Percentiles rank a stretch among this genome's conserved stretches.
These are phyloP conservation scores for Emericellopsis terricola DNA, from an alignment of 495 filamentous ascomycete genomes.

Conservation along the genomic window DNA sequence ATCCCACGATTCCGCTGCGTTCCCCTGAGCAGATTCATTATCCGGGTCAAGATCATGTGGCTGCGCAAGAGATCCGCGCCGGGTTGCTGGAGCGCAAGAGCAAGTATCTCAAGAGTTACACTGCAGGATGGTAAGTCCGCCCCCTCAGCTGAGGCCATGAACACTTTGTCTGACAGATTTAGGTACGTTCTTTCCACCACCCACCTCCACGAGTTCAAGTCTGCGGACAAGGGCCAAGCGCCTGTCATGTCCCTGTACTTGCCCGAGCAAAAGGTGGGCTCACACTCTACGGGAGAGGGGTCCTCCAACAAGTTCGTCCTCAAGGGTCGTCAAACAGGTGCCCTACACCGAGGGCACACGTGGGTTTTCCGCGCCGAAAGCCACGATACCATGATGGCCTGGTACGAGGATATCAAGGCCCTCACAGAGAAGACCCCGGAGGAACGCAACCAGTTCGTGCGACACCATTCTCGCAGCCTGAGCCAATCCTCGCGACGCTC, in stretches of 20 bases:
- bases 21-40: constrained; percentile 74
- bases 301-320: constrained; percentile 97
- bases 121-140: constrained; percentile 69
- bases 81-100: constrained; percentile 93
- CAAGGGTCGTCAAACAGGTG: constrained; percentile 83
- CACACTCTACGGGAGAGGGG: constrained; percentile 66
- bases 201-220: constrained; percentile 96
- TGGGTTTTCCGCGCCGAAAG: constrained; percentile 97
- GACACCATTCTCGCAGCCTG: constrained; percentile 53
- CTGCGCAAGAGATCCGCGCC: constrained; percentile 69
- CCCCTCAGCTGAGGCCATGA: constrained; percentile 3
- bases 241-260: constrained; percentile 95
- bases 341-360: constrained; percentile 86
- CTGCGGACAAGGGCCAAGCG: constrained; percentile 43
- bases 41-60: constrained; percentile 78
- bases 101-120: constrained; percentile 97
- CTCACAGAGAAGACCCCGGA: constrained; percentile 80
- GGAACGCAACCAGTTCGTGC: constrained; percentile 73
- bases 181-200: constrained; percentile 96
- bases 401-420: constrained; percentile 83
- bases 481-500: constrained; percentile 49
- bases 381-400: constrained; percentile 90
- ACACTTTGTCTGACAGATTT: constrained; percentile 14
- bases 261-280: constrained; percentile 86
- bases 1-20: constrained; percentile 64